phyloP scores from a whole-genome alignment of 441 rosid genomes.

The Populus trichocarpa region DNA sequence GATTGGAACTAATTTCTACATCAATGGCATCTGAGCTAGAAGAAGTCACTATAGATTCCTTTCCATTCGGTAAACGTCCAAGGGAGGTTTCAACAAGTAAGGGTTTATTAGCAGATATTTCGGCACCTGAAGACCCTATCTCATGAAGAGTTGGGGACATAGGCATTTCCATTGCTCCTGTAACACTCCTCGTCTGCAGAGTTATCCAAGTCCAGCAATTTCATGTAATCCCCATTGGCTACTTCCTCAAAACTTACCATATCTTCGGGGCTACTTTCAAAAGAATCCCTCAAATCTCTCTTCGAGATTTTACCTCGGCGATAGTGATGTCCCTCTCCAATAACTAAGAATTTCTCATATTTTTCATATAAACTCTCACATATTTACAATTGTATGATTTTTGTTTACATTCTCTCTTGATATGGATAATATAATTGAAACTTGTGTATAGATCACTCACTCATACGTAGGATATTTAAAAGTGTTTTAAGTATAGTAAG shows the following conservation, averaged over 20 bases:
- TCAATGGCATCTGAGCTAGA: constrained; percentile 19
- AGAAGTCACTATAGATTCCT: constrained; percentile 25
- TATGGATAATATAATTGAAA: too few species aligned
- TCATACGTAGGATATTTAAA: too few species aligned
- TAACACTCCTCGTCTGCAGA: constrained; percentile 59
- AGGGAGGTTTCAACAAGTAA: constrained; percentile 10
- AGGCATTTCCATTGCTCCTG: constrained; percentile 64
- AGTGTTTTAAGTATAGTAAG: too few species aligned
- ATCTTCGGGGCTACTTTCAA: constrained; percentile 25
- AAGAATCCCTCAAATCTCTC: constrained; percentile 21
- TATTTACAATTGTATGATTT: too few species aligned
- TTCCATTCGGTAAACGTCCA: constrained; percentile 19
- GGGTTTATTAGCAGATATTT: constrained; percentile 22
- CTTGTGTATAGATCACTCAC: too few species aligned
- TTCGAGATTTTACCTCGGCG: too few species aligned
- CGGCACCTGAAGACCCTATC: constrained; percentile 33
- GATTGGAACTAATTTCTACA: constrained; percentile 25
- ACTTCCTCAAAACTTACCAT: constrained; percentile 31
- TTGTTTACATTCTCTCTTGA: too few species aligned
- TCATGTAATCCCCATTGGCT: constrained; percentile 51
- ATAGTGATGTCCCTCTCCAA: too few species aligned
- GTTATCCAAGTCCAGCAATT: constrained; percentile 77
- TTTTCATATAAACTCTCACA: too few species aligned
- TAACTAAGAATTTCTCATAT: too few species aligned
- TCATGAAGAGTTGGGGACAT: constrained; percentile 80